Conservation (phyloP, 495 filamentous ascomycete genomes). For the Penicillium salamii region DNA sequence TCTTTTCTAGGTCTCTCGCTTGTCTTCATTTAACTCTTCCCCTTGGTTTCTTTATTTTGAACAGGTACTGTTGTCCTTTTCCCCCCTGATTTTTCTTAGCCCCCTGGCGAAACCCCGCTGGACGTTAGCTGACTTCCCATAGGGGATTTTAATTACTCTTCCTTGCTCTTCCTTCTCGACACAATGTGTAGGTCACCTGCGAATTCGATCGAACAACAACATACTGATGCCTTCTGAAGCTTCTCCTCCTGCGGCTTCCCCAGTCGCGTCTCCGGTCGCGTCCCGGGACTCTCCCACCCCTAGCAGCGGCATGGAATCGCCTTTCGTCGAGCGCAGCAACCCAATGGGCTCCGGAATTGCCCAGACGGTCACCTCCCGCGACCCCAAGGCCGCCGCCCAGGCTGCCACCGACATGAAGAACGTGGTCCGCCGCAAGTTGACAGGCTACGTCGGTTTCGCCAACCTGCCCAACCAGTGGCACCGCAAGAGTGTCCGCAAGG, state of each 20-base stretch:
- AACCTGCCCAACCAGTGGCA: constrained; percentile 99
- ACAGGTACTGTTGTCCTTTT: constrained; percentile 21
- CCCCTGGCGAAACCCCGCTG: constrained; percentile 8
- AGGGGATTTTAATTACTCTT: constrained; percentile 30
- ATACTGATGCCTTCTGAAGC: constrained; percentile 37
- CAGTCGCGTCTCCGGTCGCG: constrained; percentile 33
- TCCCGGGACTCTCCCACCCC: constrained; percentile 34
- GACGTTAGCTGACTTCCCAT: constrained; percentile 7
- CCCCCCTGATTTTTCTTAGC: constrained; percentile 2
- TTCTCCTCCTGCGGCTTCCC: constrained; percentile 40
- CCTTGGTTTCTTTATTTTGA: constrained; percentile 4
- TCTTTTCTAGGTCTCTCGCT: constrained; percentile 16
- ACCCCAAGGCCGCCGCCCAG: constrained; percentile 76
- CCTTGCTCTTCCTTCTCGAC: constrained; percentile 7
- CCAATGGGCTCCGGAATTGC: constrained; percentile 57
- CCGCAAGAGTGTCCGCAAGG: constrained; percentile 99
- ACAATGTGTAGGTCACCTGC: constrained; percentile 42
- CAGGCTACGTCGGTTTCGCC: constrained; percentile 97
- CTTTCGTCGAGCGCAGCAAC: constrained; percentile 60
- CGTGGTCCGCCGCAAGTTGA: constrained; percentile 96
- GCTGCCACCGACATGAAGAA: constrained; percentile 87
- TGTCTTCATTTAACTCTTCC: not conserved
- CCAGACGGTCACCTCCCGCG: constrained; percentile 73
- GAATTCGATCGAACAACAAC: constrained; percentile 10
- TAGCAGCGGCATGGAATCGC: constrained; percentile 55